Base-by-base conservation (phyloP, 2,329 filamentous ascomycete species). In the Dothidotthia symphoricarpi region DNA sequence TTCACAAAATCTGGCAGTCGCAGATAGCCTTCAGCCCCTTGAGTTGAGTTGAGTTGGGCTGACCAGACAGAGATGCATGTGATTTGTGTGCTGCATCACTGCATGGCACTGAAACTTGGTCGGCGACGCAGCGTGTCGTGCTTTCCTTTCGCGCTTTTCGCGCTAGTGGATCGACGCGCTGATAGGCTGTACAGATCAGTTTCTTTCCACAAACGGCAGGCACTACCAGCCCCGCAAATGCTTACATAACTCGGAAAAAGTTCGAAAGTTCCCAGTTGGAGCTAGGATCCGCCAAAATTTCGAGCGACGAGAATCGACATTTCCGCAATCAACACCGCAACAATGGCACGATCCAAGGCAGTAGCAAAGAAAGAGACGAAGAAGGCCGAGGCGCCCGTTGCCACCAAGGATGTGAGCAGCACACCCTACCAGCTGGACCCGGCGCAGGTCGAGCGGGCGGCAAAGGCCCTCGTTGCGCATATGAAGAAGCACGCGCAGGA, bases 391-490 rank as follows among this genome's bases (percentile, higher is more conserved):
- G 65, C 57, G 36, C 56, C 61, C 10, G 52, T 69, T 26, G 64
- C 66, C 25, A 67, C 61, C 28, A 68, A 64, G 49, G 52, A 50
- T 32, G 40, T 55, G 13, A 61, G 63, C 53, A 63, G 56, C 36
- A 57, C 61, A 12, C 66, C 67, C 9, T 71, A 70, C 53, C 63
- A 71, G 43, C 60, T 75, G 31, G 70, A 75, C 51, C 53, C 67
- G 10, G 51, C 59, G 16, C 67, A 83, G 70, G 78, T 79, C 35
- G 64, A 76, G 45, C 76, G 75, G 67, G 81, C 81, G 45, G 77
- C 78, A 26, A 75, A 72, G 41, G 79, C 80, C 16, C 73, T 84
- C 34, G 64, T 82, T 49, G 66, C 71, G 53, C 75, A 80, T 57
- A 78, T 81, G 57, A 75, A 75, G 61, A 71, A 72, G 50, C 68